Conservation (phyloP, 805 yeast genomes). For the Sungouiozyma ichnusensis region DNA sequence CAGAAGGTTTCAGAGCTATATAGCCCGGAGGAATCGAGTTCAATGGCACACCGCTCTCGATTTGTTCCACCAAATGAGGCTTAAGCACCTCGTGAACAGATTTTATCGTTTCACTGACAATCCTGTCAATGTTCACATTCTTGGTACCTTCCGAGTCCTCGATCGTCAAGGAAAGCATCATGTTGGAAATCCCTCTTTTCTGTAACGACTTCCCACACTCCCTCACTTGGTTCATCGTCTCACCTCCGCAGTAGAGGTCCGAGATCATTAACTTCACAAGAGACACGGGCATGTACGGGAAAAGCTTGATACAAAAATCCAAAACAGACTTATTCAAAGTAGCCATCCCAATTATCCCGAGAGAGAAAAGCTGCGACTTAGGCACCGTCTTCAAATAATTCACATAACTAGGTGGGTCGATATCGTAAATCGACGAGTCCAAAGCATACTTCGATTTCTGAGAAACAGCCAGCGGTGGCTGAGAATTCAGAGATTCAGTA, state of each 20-base stretch:
- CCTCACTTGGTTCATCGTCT: conserved; percentile 56
- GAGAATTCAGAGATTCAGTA: neutral
- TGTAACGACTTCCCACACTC: conserved; percentile 58
- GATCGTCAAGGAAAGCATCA: conserved; percentile 91
- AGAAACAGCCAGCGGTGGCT: neutral
- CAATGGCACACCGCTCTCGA: conserved; percentile 34
- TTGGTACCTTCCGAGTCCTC: conserved; percentile 83
- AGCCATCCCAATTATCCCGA: conserved; percentile 57
- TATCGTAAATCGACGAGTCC: neutral
- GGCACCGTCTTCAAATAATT: conserved; percentile 44
- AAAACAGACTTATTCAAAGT: conserved; percentile 56
- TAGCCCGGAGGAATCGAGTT: conserved; percentile 81
- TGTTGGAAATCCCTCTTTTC: conserved; percentile 72
- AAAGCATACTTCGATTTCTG: neutral
- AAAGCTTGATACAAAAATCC: conserved; percentile 48
- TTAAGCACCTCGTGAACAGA: conserved; percentile 59
- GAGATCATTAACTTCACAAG: conserved; percentile 64
- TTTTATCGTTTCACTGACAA: conserved; percentile 51
- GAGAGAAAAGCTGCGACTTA: conserved; percentile 47
- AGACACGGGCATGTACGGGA: conserved; percentile 67
- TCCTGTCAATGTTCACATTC: conserved; percentile 39
- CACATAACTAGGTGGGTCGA: conserved; percentile 13
- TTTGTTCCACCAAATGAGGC: conserved; percentile 59
- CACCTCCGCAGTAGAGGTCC: conserved; percentile 87
- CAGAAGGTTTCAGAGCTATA: conserved; percentile 90